Evolutionary conservation across 2,329 filamentous ascomycete species (phyloP), one percentile per base, ranked within the genome.

Genomic region (Fonsecaea monophora): DNA sequence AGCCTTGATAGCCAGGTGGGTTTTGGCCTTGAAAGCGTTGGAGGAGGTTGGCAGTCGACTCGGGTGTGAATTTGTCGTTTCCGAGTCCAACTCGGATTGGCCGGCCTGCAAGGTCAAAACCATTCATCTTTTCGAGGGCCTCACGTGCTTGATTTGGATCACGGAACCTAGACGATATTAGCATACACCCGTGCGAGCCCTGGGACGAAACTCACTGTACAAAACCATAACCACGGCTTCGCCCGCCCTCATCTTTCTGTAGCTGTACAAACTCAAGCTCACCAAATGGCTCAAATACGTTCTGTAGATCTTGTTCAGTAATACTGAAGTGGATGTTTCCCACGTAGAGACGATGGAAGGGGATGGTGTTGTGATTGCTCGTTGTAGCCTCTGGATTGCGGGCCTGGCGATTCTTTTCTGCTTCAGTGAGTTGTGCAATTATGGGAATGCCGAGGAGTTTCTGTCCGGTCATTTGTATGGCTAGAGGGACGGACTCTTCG

Each of bases 251-350:
- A 75, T 99, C 96, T 82, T 96, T 97, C 79, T 99, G 96, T 66
- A 99, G 86, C 78, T 97, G 94, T 66, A 97, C 94, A 79, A 97
- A 97, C 78, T 98, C 95, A 66, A 99, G 89, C 82, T 97, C 94
- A 74, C 95, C 95, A 80, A 97, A 99, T 1, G 95, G 94, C 82
- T 96, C 92, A 79, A 99, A 99, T 68, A 99, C 93, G 78, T 94
- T 93, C 84, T 94, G 90, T 72, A 99, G 84, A 81, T 99, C 96
- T 78, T 90, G 89, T 82, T 99, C 95, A 77, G 93, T 97, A 78
- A 99, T 96, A 78, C 93, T 97, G 86, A 99, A 99, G 83, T 99
- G 95, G 74, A 99, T 98, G 79, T 99, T 99, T 80, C 95, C 95
- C 73, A 99, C 94, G 80, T 98, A 99, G 67, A 99, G 90, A 73